Evolutionary conservation across 768 basidiomycete genomes (phyloP).

Genomic region (Crucibulum laeve): DNA sequence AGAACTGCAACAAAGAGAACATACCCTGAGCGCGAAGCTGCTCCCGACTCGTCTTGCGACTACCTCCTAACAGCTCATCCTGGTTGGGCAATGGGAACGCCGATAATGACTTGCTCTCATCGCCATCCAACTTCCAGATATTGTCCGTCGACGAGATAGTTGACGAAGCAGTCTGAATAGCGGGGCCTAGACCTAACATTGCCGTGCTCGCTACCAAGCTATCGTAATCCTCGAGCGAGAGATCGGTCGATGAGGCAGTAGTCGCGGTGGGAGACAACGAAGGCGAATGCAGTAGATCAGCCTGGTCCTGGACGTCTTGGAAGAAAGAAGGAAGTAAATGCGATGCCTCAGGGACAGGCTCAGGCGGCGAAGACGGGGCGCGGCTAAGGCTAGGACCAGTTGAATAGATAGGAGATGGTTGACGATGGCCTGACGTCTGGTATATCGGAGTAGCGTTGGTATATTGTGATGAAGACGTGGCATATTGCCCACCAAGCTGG

Average conservation of each 20-base stretch:
- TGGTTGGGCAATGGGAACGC: slow-evolving; percentile 43
- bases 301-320: slow-evolving; percentile 48
- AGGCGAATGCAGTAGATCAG: slow-evolving; percentile 47
- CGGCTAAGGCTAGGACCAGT: slow-evolving; percentile 26
- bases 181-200: neutral
- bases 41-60: slow-evolving; percentile 37
- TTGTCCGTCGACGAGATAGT: slow-evolving; percentile 33
- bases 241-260: slow-evolving; percentile 54
- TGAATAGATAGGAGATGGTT: slow-evolving; percentile 32
- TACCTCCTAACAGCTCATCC: slow-evolving; percentile 29
- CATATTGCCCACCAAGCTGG: slow-evolving; percentile 42
- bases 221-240: slow-evolving; percentile 62
- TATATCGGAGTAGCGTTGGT: slow-evolving; percentile 53
- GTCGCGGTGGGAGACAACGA: slow-evolving; percentile 31
- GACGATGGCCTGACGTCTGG: slow-evolving; percentile 55
- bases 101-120: slow-evolving; percentile 56
- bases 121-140: slow-evolving; percentile 73
- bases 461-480: slow-evolving; percentile 13
- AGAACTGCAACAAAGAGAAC: neutral
- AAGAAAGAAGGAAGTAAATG: slow-evolving; percentile 75
- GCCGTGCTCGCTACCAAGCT: slow-evolving; percentile 20
- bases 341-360: slow-evolving; percentile 32
- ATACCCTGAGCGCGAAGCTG: slow-evolving; percentile 14
- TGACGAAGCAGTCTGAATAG: slow-evolving; percentile 9
- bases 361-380: neutral